phyloP scores from a whole-genome alignment of 345 rosid species.

The Cardamine chenopodiifolia region DNA sequence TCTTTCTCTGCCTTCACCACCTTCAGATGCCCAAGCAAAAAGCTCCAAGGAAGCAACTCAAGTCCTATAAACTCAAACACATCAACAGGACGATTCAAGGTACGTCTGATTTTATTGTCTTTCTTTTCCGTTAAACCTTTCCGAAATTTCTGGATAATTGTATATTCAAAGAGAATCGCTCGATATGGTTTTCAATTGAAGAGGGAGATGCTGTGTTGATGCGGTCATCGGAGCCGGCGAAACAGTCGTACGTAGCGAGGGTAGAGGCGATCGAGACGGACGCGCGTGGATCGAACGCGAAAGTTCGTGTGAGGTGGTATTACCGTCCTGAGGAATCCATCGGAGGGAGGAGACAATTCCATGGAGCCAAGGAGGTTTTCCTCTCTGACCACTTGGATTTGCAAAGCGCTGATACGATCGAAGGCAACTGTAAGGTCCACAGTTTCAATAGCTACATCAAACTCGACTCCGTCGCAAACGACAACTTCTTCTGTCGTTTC shows the following conservation, averaged over 20 bases:
- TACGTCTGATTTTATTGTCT: conserved; percentile 30
- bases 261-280: conserved; percentile 89
- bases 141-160: background rate
- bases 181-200: conserved; percentile 29
- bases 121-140: background rate
- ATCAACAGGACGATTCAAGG: conserved; percentile 79
- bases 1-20: conserved; percentile 17
- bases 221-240: conserved; percentile 86
- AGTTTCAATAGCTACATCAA: conserved; percentile 82
- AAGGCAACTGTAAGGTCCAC: conserved; percentile 91
- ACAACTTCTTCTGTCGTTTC: conserved; percentile 97
- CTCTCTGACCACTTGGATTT: conserved; percentile 86
- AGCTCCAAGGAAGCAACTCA: conserved; percentile 70
- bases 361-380: conserved; percentile 94
- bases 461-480: conserved; percentile 90
- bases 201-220: conserved; percentile 93
- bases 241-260: conserved; percentile 86
- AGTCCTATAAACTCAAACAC: conserved; percentile 72
- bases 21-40: conserved; percentile 82
- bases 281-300: conserved; percentile 75
- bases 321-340: conserved; percentile 98
- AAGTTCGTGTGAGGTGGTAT: conserved; percentile 85
- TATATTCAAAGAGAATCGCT: background rate
- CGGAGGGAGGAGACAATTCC: conserved; percentile 93
- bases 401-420: conserved; percentile 92